Evolutionary conservation across 2,329 filamentous ascomycete genomes (phyloP).

Genomic region (Leptodontidium sp.): DNA sequence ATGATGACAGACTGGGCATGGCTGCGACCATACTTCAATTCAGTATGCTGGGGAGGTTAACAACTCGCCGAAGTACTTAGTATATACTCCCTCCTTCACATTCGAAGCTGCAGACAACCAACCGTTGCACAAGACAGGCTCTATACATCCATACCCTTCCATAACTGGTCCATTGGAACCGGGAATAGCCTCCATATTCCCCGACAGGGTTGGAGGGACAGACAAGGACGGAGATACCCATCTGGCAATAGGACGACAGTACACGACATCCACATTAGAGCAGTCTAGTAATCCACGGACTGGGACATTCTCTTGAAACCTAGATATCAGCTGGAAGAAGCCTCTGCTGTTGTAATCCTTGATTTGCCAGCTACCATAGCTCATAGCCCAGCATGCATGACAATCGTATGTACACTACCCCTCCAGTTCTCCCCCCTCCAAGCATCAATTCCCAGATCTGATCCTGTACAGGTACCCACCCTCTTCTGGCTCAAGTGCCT

Average conservation of each 20-base stretch:
- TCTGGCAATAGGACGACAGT: neutral
- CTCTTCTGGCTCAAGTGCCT: constrained; percentile 89
- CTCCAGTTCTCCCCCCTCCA: neutral
- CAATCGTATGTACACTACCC: constrained; percentile 37
- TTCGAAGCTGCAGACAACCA: neutral
- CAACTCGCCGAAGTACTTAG: no score
- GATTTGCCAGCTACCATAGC: no score
- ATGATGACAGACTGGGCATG: neutral
- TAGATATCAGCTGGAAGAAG: no score
- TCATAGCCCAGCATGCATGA: constrained; percentile 42
- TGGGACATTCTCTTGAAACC: no score
- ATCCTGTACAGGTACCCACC: constrained; percentile 71
- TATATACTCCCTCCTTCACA: no score
- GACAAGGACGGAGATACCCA: neutral
- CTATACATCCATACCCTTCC: no score
- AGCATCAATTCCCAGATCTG: constrained; percentile 8
- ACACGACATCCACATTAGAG: neutral
- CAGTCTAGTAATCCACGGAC: neutral
- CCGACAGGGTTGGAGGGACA: neutral
- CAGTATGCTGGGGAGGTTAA: neutral
- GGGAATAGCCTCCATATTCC: neutral
- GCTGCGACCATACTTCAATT: no score
- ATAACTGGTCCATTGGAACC: no score
- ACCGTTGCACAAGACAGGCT: no score
- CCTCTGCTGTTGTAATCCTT: neutral